A percentile compares a stretch with the other conserved stretches of the same genome.
phyloP scores from a whole-genome alignment of 768 basidiomycete species.

The Xerocomus potaroensis region DNA sequence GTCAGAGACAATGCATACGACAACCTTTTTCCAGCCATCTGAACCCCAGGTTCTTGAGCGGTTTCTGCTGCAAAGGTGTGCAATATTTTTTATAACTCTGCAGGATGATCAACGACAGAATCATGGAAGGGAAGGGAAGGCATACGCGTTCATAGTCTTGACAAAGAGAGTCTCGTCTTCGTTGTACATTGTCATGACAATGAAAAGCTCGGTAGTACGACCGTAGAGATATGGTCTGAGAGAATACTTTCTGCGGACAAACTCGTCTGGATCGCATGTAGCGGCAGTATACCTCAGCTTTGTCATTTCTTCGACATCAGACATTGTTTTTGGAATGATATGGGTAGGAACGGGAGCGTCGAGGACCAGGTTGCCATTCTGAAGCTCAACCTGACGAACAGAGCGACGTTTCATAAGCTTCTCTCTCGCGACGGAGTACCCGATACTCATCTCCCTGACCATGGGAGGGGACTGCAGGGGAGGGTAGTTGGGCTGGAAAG shows the following conservation, averaged over 20 bases:
- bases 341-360: slow-evolving; percentile 77
- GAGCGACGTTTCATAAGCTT: slow-evolving; percentile 81
- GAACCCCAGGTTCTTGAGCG: slow-evolving; percentile 82
- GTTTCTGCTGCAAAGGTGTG: slow-evolving; percentile 66
- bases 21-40: slow-evolving; percentile 87
- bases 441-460: slow-evolving; percentile 45
- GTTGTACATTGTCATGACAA: slow-evolving; percentile 97
- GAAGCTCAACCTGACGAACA: slow-evolving; percentile 72
- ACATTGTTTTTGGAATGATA: slow-evolving; percentile 66
- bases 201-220: slow-evolving; percentile 86
- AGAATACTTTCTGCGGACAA: slow-evolving; percentile 72
- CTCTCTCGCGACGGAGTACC: slow-evolving; percentile 67
- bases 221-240: slow-evolving; percentile 75
- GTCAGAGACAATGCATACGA: slow-evolving; percentile 84
- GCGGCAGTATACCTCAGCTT: slow-evolving; percentile 88
- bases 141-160: slow-evolving; percentile 82
- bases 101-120: slow-evolving; percentile 9
- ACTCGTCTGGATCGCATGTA: slow-evolving; percentile 87
- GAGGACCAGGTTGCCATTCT: slow-evolving; percentile 80
- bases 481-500: slow-evolving; percentile 50
- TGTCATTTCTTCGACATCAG: slow-evolving; percentile 65
- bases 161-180: slow-evolving; percentile 80
- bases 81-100: slow-evolving; percentile 83
- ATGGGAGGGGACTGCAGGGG: slow-evolving; percentile 49
- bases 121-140: slow-evolving; percentile 9